Evolutionary conservation across 805 yeast species (phyloP).

Genomic region (Yamadazyma insecticola): DNA sequence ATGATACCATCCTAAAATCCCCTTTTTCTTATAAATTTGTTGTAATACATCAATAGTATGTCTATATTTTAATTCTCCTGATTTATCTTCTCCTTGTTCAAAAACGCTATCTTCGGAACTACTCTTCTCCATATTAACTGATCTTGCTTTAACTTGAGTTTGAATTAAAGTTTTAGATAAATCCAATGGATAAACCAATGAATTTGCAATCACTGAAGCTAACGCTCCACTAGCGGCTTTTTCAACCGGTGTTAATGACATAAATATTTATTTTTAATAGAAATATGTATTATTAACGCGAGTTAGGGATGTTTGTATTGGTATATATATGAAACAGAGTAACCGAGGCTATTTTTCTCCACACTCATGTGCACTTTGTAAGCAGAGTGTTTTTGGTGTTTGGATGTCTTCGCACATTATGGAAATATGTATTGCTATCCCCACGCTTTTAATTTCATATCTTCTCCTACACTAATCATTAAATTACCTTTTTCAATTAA

Average conservation of each 20-base stretch:
- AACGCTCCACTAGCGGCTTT: constrained; percentile 79
- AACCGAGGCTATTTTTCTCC: too few species aligned
- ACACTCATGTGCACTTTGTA: too few species aligned
- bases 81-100: constrained; percentile 11
- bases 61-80: constrained; percentile 39
- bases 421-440: too few species aligned
- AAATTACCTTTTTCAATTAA: too few species aligned
- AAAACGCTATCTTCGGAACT: constrained; percentile 13
- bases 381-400: too few species aligned
- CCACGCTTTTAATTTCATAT: constrained; percentile 17
- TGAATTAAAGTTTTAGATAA: constrained; percentile 73
- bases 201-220: constrained; percentile 76
- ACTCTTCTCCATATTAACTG: constrained; percentile 6
- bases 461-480: constrained; percentile 50
- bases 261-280: too few species aligned
- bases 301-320: too few species aligned
- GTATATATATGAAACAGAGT: too few species aligned
- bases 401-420: too few species aligned
- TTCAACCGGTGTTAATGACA: constrained; percentile 65
- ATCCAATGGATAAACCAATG: constrained; percentile 77
- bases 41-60: constrained; percentile 59
- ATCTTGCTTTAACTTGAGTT: constrained; percentile 48
- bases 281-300: too few species aligned
- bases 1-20: constrained; percentile 64
- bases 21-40: constrained; percentile 55